phyloP scores from a whole-genome alignment of 163 green algal species.

The Scenedesmus sp. region DNA sequence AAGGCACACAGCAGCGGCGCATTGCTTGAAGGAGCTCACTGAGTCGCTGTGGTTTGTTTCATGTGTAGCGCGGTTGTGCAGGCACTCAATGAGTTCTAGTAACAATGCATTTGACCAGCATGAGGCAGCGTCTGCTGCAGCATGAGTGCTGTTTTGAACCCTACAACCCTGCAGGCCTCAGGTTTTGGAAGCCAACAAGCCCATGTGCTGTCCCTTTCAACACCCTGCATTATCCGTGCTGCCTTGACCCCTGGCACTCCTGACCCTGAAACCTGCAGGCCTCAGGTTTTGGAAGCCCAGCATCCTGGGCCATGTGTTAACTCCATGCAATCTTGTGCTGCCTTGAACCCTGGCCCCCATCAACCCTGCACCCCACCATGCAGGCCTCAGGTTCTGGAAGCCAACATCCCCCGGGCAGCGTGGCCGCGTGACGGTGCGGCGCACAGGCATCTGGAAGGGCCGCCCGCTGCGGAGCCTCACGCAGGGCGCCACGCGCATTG shows the following conservation, averaged over 20 bases:
- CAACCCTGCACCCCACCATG: background rate
- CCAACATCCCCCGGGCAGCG: slow-evolving; percentile 78
- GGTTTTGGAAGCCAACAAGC: slow-evolving; percentile 83
- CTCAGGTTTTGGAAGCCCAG: slow-evolving; percentile 84
- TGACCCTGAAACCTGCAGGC: slow-evolving; percentile 50
- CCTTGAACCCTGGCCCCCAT: background rate
- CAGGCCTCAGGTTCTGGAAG: slow-evolving; percentile 83
- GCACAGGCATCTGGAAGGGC: slow-evolving; percentile 86
- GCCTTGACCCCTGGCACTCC: too few relatives aligned
- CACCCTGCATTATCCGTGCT: too few relatives aligned
- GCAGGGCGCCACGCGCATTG: slow-evolving; percentile 53
- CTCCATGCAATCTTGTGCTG: background rate
- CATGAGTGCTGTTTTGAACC: too few relatives aligned
- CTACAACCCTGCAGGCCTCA: slow-evolving; percentile 61
- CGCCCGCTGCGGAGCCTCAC: slow-evolving; percentile 61
- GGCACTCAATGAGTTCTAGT: too few relatives aligned
- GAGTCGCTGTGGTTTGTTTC: too few relatives aligned
- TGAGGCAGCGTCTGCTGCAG: too few relatives aligned
- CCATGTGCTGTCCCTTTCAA: slow-evolving; percentile 54
- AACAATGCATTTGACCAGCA: too few relatives aligned
- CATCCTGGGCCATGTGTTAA: slow-evolving; percentile 69
- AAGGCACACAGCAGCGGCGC: too few relatives aligned
- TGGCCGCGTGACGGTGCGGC: slow-evolving; percentile 71
- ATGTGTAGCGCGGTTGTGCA: too few relatives aligned
- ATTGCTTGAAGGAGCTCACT: too few relatives aligned